A percentile compares a stretch with the other conserved stretches of the same genome.
Evolutionary conservation across 345 rosid genomes (phyloP).

Genomic region (Linum trigynum): DNA sequence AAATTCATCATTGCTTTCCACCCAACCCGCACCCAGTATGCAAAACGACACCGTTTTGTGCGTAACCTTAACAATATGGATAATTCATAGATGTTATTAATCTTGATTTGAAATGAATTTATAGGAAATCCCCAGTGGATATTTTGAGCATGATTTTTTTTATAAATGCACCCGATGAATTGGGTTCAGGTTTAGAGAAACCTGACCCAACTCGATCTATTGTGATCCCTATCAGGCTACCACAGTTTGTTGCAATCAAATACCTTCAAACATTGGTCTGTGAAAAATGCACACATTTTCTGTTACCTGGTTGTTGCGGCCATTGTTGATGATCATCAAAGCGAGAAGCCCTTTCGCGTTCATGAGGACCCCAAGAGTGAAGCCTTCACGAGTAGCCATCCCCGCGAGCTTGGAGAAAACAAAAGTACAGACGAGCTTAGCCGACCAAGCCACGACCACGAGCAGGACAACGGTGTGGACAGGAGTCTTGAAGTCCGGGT

Average conservation of each 20-base stretch:
- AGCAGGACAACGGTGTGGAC: slow-evolving; percentile 6
- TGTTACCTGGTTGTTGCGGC: slow-evolving; percentile 31
- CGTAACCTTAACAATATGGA: too few relatives aligned
- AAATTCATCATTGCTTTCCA: too few relatives aligned
- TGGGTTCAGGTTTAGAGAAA: too few relatives aligned
- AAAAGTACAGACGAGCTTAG: slow-evolving; percentile 37
- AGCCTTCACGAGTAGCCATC: slow-evolving; percentile 28
- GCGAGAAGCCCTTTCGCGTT: slow-evolving; percentile 61
- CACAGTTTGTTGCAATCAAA: too few relatives aligned
- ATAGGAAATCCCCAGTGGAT: too few relatives aligned
- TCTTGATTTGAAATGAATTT: too few relatives aligned
- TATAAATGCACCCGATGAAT: too few relatives aligned
- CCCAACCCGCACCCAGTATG: background rate
- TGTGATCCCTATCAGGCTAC: too few relatives aligned
- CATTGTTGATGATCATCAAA: slow-evolving; percentile 38
- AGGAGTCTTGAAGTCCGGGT: background rate
- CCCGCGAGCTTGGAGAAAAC: slow-evolving; percentile 20
- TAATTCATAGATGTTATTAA: too few relatives aligned
- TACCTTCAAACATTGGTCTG: too few relatives aligned
- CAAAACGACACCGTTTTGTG: background rate
- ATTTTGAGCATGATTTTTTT: too few relatives aligned
- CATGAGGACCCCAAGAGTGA: slow-evolving; percentile 47
- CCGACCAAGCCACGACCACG: slow-evolving; percentile 12
- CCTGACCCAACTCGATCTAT: too few relatives aligned
- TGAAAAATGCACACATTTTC: slow-evolving; percentile 1